A percentile compares a stretch with the other conserved stretches of the same genome.
These are phyloP conservation scores for Neurospora sp. DNA, from an alignment of 495 filamentous ascomycete genomes.

Conservation along the genomic window DNA sequence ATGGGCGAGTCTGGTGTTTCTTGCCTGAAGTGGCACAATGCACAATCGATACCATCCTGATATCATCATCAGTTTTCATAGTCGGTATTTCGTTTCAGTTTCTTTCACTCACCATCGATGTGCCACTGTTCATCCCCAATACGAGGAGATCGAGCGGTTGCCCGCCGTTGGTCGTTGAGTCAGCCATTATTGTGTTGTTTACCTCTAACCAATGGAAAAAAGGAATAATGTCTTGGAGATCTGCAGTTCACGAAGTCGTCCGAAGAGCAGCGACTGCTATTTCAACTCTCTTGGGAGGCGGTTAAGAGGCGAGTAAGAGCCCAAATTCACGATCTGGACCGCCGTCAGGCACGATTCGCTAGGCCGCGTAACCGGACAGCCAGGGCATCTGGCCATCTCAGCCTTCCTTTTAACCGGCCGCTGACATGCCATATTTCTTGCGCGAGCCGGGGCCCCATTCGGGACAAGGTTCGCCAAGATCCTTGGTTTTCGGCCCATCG, in stretches of 20 bases:
- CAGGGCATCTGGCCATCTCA: not conserved
- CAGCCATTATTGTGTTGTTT: not conserved
- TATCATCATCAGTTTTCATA: not conserved
- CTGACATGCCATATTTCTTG: not conserved
- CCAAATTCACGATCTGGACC: not conserved
- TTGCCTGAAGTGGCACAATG: slow-evolving; percentile 40
- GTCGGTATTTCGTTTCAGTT: not conserved
- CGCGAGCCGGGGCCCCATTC: not conserved
- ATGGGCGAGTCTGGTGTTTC: slow-evolving; percentile 37
- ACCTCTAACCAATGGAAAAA: not conserved
- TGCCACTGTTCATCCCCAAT: slow-evolving; percentile 42
- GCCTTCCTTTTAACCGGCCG: not conserved
- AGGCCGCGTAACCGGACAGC: not conserved
- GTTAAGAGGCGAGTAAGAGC: not conserved
- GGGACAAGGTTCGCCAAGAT: not conserved
- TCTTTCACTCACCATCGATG: slow-evolving; percentile 23
- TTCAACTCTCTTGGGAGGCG: not conserved
- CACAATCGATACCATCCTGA: slow-evolving; percentile 41
- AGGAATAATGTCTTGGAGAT: not conserved
- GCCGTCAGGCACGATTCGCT: not conserved
- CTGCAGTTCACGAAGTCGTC: not conserved
- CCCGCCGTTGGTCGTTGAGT: not conserved
- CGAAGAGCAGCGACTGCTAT: not conserved
- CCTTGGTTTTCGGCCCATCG: not conserved
- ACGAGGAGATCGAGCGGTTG: slow-evolving; percentile 33